phyloP scores from a whole-genome alignment of 257 asterid species.

The Handroanthus guayacan region DNA sequence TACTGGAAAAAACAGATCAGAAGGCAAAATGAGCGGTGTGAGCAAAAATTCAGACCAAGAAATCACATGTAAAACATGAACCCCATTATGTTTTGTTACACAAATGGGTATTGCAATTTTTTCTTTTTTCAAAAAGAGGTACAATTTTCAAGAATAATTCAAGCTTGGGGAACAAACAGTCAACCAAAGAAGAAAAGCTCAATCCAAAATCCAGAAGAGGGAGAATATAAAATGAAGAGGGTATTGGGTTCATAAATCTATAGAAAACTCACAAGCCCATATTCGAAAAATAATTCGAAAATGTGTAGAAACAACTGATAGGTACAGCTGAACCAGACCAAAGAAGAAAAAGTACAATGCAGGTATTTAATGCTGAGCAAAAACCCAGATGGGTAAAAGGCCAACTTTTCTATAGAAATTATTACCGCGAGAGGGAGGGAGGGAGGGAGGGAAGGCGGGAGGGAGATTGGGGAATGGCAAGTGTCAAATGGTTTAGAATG shows the following conservation, averaged over 20 bases:
- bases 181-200: slow-evolving; percentile 26
- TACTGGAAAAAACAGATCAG: slow-evolving; percentile 39
- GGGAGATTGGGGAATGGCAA: slow-evolving; percentile 33
- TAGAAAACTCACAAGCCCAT: slow-evolving; percentile 35
- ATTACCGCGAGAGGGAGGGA: slow-evolving; percentile 13
- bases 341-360: slow-evolving; percentile 41
- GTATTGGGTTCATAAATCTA: slow-evolving; percentile 25
- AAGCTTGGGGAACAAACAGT: slow-evolving; percentile 28
- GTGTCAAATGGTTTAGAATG: background rate
- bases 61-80: slow-evolving; percentile 21
- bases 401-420: slow-evolving; percentile 39
- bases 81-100: slow-evolving; percentile 35
- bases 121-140: background rate
- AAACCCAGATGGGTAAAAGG: slow-evolving; percentile 48
- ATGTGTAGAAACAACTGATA: slow-evolving; percentile 31
- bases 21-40: slow-evolving; percentile 10
- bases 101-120: slow-evolving; percentile 24
- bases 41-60: background rate
- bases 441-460: slow-evolving; percentile 16
- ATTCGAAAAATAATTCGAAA: slow-evolving; percentile 34
- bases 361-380: slow-evolving; percentile 54
- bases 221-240: slow-evolving; percentile 35
- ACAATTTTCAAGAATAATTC: slow-evolving; percentile 29
- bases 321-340: slow-evolving; percentile 47
- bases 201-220: slow-evolving; percentile 33